Evolutionary conservation across 1,284 basidiomycete genomes (phyloP).

Genomic region (Vanrija pseudolonga): DNA sequence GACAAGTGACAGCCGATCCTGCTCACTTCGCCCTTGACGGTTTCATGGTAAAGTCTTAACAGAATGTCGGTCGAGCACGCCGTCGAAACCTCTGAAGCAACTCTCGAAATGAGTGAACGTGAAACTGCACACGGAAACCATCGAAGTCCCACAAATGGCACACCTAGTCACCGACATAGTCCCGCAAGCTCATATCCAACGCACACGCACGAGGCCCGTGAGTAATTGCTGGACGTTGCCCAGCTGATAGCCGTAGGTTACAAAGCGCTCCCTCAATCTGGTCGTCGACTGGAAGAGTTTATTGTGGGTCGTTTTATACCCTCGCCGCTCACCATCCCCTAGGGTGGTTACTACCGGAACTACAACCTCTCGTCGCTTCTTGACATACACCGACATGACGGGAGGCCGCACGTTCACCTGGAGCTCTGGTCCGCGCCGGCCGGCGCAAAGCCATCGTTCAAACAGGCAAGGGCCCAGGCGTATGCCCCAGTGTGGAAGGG

Average conservation of each 20-base stretch:
- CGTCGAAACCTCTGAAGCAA: no score
- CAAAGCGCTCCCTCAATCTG: background rate
- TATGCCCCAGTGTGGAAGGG: conserved; percentile 4
- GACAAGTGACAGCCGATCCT: no score
- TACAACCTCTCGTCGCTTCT: conserved; percentile 71
- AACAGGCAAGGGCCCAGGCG: conserved; percentile 58
- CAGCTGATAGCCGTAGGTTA: background rate
- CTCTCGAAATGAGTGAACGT: no score
- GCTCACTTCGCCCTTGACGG: no score
- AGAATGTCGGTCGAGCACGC: no score
- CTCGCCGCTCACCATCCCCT: background rate
- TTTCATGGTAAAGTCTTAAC: no score
- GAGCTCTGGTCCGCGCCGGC: conserved; percentile 81
- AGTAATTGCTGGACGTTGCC: background rate
- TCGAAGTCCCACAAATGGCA: no score
- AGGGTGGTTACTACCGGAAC: background rate
- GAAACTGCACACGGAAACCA: no score
- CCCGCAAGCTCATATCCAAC: no score
- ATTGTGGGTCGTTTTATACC: background rate
- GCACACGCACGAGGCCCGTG: no score
- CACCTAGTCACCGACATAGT: no score
- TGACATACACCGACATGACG: conserved; percentile 59
- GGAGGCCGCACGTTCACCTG: conserved; percentile 60
- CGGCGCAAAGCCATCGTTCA: conserved; percentile 67
- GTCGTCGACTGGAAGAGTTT: background rate